These are phyloP conservation scores for Piper betle DNA, from an alignment of 164 flowering plant species.

Conservation along the genomic window DNA sequence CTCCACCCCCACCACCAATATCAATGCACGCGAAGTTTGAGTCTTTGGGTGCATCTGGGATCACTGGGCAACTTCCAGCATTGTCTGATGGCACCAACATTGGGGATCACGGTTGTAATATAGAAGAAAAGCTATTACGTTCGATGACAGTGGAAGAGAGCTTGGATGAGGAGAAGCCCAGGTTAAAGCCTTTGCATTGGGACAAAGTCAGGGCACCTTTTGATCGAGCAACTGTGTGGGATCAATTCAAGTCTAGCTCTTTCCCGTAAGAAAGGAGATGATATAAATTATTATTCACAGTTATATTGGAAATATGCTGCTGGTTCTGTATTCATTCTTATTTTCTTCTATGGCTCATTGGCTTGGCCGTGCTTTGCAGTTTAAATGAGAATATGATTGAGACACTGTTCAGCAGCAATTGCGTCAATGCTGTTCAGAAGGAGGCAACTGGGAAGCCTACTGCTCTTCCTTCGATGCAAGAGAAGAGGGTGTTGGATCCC, in stretches of 20 bases:
- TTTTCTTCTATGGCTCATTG: not conserved
- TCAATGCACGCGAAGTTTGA: not conserved
- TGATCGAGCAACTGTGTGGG: conserved; percentile 94
- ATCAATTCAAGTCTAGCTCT: conserved; percentile 83
- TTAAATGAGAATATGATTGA: conserved; percentile 95
- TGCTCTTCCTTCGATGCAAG: conserved; percentile 43
- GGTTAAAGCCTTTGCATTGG: conserved; percentile 93
- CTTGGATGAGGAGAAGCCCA: conserved; percentile 44
- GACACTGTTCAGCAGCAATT: conserved; percentile 73
- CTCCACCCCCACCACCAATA: not conserved
- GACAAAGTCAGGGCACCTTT: conserved; percentile 94
- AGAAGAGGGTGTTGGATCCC: conserved; percentile 85
- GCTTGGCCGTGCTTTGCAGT: conserved; percentile 21
- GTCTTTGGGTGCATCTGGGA: conserved; percentile 9
- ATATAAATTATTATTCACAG: not conserved
- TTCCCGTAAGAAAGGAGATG: conserved; percentile 63
- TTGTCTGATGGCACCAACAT: not conserved
- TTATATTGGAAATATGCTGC: not conserved
- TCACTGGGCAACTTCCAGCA: conserved; percentile 12
- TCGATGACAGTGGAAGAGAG: conserved; percentile 29
- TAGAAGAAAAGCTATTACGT: conserved; percentile 16
- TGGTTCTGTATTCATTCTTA: too few species aligned
- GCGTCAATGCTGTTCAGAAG: conserved; percentile 36
- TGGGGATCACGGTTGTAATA: not conserved
- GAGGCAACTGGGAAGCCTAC: conserved; percentile 46